phyloP scores from a whole-genome alignment of 164 flowering plant species.

The Annona squamosa region DNA sequence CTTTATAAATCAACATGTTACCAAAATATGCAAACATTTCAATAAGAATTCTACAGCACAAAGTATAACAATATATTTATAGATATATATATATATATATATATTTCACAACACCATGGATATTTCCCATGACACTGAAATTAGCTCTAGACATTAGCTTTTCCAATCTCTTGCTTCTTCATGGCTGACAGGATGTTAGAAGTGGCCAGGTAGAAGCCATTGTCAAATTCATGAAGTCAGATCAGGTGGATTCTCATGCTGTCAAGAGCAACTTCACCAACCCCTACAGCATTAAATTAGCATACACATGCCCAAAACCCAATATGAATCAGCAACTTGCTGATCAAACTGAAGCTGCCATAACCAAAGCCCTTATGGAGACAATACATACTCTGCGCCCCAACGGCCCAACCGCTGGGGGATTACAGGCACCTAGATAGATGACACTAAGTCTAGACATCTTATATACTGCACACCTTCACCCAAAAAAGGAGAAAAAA shows the following conservation, averaged over 20 bases:
- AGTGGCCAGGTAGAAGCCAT: not conserved
- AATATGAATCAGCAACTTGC: not conserved
- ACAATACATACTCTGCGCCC: slow-evolving; percentile 1
- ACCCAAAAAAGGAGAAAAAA: not conserved
- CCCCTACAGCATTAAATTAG: not conserved
- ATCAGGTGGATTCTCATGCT: not conserved
- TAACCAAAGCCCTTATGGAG: not conserved
- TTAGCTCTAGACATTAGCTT: slow-evolving; percentile 7
- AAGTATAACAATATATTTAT: not conserved
- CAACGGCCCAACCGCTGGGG: not conserved
- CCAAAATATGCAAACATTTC: not conserved
- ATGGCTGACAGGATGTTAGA: not conserved
- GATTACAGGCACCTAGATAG: not conserved
- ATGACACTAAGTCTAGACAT: slow-evolving; percentile 1
- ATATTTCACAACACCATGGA: slow-evolving; percentile 6
- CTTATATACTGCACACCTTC: slow-evolving; percentile 8
- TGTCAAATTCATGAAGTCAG: not conserved
- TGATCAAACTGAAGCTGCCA: not conserved
- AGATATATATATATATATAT: not conserved
- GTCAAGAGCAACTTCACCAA: not conserved
- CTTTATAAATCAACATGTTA: not conserved
- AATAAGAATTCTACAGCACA: not conserved
- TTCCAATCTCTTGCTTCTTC: not conserved
- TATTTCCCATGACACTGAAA: slow-evolving; percentile 7
- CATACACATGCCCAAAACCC: not conserved